Conservation (phyloP, 805 yeast species). For the Kodamaea kakaduensis region DNA sequence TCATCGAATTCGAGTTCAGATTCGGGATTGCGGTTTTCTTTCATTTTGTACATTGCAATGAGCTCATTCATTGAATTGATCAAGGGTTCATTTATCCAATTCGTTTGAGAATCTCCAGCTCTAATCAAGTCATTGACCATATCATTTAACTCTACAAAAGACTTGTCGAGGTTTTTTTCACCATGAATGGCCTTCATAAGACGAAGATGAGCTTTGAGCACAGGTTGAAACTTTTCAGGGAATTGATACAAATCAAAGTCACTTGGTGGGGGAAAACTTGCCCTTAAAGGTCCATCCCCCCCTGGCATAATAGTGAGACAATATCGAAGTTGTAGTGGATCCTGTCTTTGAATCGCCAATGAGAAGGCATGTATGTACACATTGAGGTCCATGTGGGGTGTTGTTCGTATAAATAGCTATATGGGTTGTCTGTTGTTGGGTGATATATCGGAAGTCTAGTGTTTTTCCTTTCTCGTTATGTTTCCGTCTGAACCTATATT, state of each 20-base stretch:
- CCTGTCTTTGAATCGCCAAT: constrained; percentile 4
- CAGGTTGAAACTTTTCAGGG: constrained; percentile 35
- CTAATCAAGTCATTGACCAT: constrained; percentile 47
- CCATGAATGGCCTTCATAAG: constrained; percentile 33
- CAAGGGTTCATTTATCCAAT: constrained; percentile 49
- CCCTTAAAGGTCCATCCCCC: constrained; percentile 27
- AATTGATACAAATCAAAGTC: constrained; percentile 38
- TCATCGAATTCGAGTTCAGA: constrained; percentile 14
- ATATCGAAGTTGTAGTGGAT: constrained; percentile 13
- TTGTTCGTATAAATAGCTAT: no score
- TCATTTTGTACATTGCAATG: constrained; percentile 36
- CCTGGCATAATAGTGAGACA: constrained; percentile 37
- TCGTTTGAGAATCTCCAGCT: constrained; percentile 48
- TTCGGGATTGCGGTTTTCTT: constrained; percentile 25
- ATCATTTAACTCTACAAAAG: constrained; percentile 35
- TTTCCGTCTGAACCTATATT: no score
- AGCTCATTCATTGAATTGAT: constrained; percentile 40
- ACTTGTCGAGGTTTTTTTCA: constrained; percentile 28
- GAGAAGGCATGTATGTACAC: constrained; percentile 5
- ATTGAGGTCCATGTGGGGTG: constrained; percentile 1
- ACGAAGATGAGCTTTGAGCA: constrained; percentile 29
- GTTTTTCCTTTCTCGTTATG: no score
- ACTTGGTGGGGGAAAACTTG: constrained; percentile 32
- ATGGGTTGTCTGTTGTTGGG: no score
- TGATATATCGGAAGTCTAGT: no score